Evolutionary conservation across 345 rosid genomes (phyloP).

Genomic region (Diplotaxis tenuifolia): DNA sequence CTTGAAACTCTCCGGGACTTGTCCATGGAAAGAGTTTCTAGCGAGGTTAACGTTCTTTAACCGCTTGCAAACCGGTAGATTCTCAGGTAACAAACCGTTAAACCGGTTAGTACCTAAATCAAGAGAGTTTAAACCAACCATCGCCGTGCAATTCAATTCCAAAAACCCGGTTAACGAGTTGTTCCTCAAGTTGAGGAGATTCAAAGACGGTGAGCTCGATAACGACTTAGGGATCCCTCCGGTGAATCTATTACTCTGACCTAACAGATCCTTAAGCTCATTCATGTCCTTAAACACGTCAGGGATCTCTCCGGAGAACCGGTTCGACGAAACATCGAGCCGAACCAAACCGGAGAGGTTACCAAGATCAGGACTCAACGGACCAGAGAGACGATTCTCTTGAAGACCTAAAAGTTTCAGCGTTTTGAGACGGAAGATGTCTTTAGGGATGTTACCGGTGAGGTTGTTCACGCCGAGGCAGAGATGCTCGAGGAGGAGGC

Average conservation of each 20-base stretch:
- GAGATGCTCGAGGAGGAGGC: constrained; percentile 47
- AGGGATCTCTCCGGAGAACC: constrained; percentile 57
- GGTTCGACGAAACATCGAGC: constrained; percentile 56
- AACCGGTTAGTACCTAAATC: constrained; percentile 63
- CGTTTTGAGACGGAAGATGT: constrained; percentile 46
- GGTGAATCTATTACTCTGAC: constrained; percentile 46
- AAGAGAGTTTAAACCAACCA: constrained; percentile 58
- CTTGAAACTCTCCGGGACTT: constrained; percentile 61
- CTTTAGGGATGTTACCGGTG: constrained; percentile 49
- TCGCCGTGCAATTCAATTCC: constrained; percentile 57
- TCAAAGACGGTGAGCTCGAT: constrained; percentile 50
- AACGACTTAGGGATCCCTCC: constrained; percentile 61
- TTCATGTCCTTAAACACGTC: constrained; percentile 47
- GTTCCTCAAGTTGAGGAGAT: constrained; percentile 64
- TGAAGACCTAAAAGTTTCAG: constrained; percentile 53
- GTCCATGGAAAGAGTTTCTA: constrained; percentile 53
- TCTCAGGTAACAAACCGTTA: constrained; percentile 49
- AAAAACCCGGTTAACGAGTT: constrained; percentile 59
- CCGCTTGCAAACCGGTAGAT: constrained; percentile 54
- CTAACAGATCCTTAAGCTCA: constrained; percentile 42
- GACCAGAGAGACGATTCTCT: constrained; percentile 56
- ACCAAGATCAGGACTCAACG: constrained; percentile 40
- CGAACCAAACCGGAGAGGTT: constrained; percentile 49
- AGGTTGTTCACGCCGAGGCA: constrained; percentile 64
- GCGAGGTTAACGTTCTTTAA: constrained; percentile 65